These are phyloP conservation scores for Heliamphora pulchella DNA, from an alignment of 179 eudicot species.

Conservation along the genomic window DNA sequence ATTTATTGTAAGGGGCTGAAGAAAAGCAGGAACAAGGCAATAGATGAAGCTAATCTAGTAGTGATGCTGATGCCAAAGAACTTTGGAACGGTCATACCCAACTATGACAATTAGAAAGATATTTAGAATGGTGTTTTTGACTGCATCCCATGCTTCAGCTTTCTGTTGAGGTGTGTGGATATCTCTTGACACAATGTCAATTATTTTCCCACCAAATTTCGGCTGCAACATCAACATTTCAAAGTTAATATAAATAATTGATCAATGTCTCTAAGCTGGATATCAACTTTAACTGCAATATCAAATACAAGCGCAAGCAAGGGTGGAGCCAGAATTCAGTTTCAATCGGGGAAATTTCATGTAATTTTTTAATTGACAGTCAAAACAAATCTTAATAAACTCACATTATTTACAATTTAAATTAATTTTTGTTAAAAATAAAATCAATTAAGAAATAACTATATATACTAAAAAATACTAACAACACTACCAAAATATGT, in stretches of 20 bases:
- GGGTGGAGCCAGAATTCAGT: too few relatives aligned
- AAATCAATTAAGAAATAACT: too few relatives aligned
- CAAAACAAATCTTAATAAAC: too few relatives aligned
- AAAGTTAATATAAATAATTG: background rate
- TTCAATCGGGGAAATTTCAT: too few relatives aligned
- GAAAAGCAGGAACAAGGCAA: background rate
- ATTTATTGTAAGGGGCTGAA: background rate
- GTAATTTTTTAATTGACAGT: too few relatives aligned
- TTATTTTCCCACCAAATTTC: slow-evolving; percentile 16
- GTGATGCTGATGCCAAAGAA: background rate
- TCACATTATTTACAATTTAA: too few relatives aligned
- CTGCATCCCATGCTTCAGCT: slow-evolving; percentile 10
- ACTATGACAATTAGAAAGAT: slow-evolving; percentile 4
- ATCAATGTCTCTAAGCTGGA: background rate
- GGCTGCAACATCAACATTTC: slow-evolving; percentile 19
- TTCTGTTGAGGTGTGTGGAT: slow-evolving; percentile 12
- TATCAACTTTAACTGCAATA: background rate
- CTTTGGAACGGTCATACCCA: background rate
- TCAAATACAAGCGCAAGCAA: background rate
- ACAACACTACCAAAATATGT: too few relatives aligned
- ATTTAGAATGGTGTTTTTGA: background rate
- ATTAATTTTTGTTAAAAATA: too few relatives aligned
- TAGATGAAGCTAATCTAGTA: background rate
- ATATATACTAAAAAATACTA: too few relatives aligned
- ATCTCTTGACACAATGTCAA: slow-evolving; percentile 14